Evolutionary conservation across 169 alveolate species (phyloP).

Genomic region (Besnoitia besnoiti): DNA sequence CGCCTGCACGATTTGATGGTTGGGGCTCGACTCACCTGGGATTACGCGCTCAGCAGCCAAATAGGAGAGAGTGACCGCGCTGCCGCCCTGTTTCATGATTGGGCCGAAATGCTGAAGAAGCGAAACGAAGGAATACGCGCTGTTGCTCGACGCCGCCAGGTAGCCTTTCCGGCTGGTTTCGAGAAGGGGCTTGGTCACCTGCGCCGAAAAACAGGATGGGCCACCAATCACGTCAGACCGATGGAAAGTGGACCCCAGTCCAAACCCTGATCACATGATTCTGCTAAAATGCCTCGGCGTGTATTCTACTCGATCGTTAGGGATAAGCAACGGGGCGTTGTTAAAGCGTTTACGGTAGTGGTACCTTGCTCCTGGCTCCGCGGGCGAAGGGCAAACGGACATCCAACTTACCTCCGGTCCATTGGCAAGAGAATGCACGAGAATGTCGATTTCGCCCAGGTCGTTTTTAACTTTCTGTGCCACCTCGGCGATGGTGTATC

Average conservation of each 20-base stretch:
- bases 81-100: constrained; percentile 77
- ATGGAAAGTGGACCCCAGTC: no score
- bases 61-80: constrained; percentile 78
- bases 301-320: no score
- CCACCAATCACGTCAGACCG: no score
- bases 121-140: constrained; percentile 81
- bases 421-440: constrained; percentile 84
- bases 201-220: neutral
- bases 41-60: constrained; percentile 78
- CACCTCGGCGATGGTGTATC: constrained; percentile 77
- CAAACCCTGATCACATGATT: no score
- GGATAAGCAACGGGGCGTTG: no score
- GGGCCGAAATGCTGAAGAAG: constrained; percentile 79
- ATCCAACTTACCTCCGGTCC: constrained; percentile 77
- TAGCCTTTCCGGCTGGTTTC: constrained; percentile 83
- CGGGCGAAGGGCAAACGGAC: no score
- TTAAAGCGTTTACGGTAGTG: no score
- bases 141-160: constrained; percentile 79
- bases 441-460: constrained; percentile 75
- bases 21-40: constrained; percentile 69
- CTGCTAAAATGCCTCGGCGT: no score
- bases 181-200: constrained; percentile 78
- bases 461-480: constrained; percentile 70
- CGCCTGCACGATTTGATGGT: no score
- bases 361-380: no score